Percentiles rank a stretch among this genome's conserved stretches.
Conservation (phyloP, 768 basidiomycete species). For the Leccinum barrowsii region DNA sequence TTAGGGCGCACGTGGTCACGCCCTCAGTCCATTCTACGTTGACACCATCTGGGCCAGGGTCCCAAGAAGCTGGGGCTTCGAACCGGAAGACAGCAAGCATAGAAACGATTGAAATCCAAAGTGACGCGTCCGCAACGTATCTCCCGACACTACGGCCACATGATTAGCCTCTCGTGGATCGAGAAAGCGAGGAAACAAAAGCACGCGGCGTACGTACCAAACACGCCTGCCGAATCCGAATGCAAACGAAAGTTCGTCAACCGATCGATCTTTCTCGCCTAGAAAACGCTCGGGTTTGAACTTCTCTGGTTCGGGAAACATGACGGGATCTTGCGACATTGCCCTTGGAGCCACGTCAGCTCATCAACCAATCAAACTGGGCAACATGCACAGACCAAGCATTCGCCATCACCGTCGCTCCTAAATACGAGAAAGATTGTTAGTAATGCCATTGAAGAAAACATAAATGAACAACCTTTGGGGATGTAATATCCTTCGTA, state of each 20-base stretch:
- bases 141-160: constrained; percentile 34
- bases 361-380: not conserved
- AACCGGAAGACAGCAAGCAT: constrained; percentile 18
- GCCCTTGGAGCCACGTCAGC: constrained; percentile 17
- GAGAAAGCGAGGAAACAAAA: not conserved
- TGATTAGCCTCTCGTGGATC: not conserved
- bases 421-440: not conserved
- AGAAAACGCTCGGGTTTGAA: constrained; percentile 40
- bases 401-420: constrained; percentile 22
- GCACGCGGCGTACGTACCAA: constrained; percentile 2
- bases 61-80: constrained; percentile 12
- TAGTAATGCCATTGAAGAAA: not conserved
- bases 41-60: constrained; percentile 17
- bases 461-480: constrained; percentile 33
- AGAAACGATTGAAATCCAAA: constrained; percentile 29
- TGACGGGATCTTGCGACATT: constrained; percentile 34
- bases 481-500: constrained; percentile 51
- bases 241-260: constrained; percentile 19
- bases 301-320: constrained; percentile 35
- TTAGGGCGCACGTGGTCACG: constrained; percentile 18
- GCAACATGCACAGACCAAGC: constrained; percentile 11
- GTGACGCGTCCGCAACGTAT: constrained; percentile 38
- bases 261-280: not conserved
- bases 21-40: constrained; percentile 21
- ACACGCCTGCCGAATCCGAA: constrained; percentile 43